These are phyloP conservation scores for Wilcoxina mikolae DNA, from an alignment of 495 filamentous ascomycete genomes.

Conservation along the genomic window DNA sequence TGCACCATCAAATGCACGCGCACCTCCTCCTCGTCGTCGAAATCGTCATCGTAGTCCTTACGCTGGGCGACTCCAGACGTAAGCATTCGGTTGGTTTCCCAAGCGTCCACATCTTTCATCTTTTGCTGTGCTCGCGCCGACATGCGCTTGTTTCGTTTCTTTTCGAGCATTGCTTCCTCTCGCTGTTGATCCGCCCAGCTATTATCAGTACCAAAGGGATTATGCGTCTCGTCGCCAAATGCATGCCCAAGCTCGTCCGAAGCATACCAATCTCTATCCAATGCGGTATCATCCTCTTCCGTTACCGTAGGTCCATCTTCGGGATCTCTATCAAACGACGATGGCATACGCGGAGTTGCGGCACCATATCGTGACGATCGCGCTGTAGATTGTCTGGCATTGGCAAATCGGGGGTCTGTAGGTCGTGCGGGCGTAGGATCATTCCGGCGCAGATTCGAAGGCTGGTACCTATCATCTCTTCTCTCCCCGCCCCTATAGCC, in stretches of 20 bases:
- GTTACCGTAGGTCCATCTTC: conserved; percentile 13
- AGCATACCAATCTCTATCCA: conserved; percentile 81
- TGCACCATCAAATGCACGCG: conserved; percentile 85
- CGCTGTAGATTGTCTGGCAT: conserved; percentile 25
- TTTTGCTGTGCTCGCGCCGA: conserved; percentile 62
- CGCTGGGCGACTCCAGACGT: conserved; percentile 89
- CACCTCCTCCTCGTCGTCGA: conserved; percentile 82
- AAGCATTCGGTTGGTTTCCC: conserved; percentile 98
- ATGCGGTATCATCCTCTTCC: conserved; percentile 39
- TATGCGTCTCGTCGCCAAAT: conserved; percentile 61
- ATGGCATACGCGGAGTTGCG: conserved; percentile 25
- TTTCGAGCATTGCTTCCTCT: conserved; percentile 55
- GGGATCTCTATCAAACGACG: conserved; percentile 18
- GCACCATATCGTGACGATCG: conserved; percentile 15
- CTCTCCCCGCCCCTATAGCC: conserved; percentile 7
- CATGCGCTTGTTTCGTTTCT: conserved; percentile 54
- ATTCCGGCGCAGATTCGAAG: conserved; percentile 20
- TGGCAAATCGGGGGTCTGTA: conserved; percentile 17
- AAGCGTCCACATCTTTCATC: conserved; percentile 89
- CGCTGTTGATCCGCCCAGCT: conserved; percentile 57
- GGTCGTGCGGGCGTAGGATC: conserved; percentile 24
- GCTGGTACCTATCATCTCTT: conserved; percentile 21
- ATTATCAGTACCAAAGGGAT: conserved; percentile 51
- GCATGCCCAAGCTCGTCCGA: conserved; percentile 64
- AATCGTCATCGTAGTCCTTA: conserved; percentile 60